Evolutionary conservation across 192 early-diverging fungal genomes (phyloP).

Genomic region (Coemansia sp.): DNA sequence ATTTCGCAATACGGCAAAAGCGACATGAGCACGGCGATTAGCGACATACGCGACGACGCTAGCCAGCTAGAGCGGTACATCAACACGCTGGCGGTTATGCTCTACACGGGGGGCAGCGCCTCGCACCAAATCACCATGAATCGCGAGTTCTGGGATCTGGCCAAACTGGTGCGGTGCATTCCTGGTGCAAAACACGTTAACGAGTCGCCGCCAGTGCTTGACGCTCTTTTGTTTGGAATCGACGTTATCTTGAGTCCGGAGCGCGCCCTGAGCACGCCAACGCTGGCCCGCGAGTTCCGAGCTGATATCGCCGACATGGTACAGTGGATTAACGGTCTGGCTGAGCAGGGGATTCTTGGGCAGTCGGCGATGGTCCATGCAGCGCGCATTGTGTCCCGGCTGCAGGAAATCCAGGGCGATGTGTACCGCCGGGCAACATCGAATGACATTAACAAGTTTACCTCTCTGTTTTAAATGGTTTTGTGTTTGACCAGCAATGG

Average conservation of each 20-base stretch:
- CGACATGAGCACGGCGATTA: constrained; percentile 19
- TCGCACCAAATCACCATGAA: constrained; percentile 39
- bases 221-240: constrained; percentile 43
- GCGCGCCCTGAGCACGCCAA: constrained; percentile 26
- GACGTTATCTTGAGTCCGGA: constrained; percentile 36
- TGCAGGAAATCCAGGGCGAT: constrained; percentile 35
- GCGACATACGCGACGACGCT: constrained; percentile 27
- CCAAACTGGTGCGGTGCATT: constrained; percentile 17
- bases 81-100: constrained; percentile 38
- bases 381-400: constrained; percentile 15
- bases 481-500: too few relatives aligned
- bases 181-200: not conserved
- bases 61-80: constrained; percentile 27
- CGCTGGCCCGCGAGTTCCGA: constrained; percentile 39
- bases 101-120: constrained; percentile 26
- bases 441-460: constrained; percentile 9
- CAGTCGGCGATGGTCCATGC: constrained; percentile 22
- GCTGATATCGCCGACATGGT: constrained; percentile 25
- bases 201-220: constrained; percentile 32
- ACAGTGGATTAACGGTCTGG: constrained; percentile 22
- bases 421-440: constrained; percentile 11
- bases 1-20: constrained; percentile 37
- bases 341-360: constrained; percentile 6
- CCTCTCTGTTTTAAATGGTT: constrained; percentile 17
- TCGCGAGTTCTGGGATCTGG: constrained; percentile 42